phyloP scores from a whole-genome alignment of 2,329 filamentous ascomycete genomes.

The Esteya vermicola region DNA sequence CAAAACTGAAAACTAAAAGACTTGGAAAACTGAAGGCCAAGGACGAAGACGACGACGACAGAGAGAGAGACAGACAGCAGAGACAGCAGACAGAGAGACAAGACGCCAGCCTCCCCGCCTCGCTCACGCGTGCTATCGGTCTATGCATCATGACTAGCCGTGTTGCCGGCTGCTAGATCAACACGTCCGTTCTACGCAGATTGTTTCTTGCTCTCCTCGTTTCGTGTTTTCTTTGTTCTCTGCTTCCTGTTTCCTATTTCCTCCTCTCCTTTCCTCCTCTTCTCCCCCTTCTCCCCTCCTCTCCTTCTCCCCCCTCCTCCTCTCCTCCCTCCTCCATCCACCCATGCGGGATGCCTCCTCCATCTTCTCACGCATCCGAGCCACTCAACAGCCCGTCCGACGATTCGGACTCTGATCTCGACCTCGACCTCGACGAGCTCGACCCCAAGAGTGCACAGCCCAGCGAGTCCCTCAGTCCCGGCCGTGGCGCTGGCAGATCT shows the following conservation, averaged over 20 bases:
- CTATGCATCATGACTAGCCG: too few species aligned
- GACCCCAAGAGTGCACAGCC: constrained; percentile 37
- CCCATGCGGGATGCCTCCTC: constrained; percentile 39
- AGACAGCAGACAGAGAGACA: background rate
- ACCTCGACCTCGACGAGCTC: constrained; percentile 67
- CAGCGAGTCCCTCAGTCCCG: constrained; percentile 13
- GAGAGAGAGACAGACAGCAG: too few species aligned
- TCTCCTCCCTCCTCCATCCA: background rate
- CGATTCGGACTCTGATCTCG: constrained; percentile 67
- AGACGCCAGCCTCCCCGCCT: too few species aligned
- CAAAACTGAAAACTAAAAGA: too few species aligned
- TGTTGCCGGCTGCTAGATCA: too few species aligned
- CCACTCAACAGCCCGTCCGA: constrained; percentile 32
- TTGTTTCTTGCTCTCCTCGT: background rate
- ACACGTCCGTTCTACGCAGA: background rate
- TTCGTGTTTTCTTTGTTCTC: background rate
- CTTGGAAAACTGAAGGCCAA: too few species aligned
- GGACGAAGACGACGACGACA: too few species aligned
- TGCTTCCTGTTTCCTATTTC: background rate
- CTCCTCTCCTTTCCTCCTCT: background rate
- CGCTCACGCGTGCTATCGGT: too few species aligned
- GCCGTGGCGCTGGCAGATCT: constrained; percentile 11
- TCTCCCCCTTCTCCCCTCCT: background rate
- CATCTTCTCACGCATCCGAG: constrained; percentile 25
- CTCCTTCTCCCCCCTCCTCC: background rate